Evolutionary conservation across 2,329 filamentous ascomycete genomes (phyloP).

Genomic region (Colletotrichum lupini): DNA sequence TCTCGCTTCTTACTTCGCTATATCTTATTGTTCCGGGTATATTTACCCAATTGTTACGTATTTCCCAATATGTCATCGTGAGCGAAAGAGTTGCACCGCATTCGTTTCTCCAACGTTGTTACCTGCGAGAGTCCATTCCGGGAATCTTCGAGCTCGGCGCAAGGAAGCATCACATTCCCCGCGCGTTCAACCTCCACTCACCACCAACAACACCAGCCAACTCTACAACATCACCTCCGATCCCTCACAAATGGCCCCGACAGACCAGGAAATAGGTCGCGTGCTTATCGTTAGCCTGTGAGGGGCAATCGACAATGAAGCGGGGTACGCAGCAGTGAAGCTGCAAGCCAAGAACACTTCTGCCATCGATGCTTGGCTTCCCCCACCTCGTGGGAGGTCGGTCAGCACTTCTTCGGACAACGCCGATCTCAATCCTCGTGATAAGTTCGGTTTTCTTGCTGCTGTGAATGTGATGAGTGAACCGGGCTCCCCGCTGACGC

Average conservation of each 20-base stretch:
- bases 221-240: not conserved
- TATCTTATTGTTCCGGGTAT: not conserved
- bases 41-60: not conserved
- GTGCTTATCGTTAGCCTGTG: conserved; percentile 24
- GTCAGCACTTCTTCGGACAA: conserved; percentile 8
- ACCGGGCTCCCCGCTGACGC: not conserved
- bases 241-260: too few relatives aligned
- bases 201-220: not conserved
- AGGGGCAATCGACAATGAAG: conserved; percentile 11
- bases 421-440: conserved; percentile 15
- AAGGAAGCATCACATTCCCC: not conserved
- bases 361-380: conserved; percentile 17
- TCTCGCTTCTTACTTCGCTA: not conserved
- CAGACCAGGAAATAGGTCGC: conserved; percentile 19
- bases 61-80: not conserved
- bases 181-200: not conserved
- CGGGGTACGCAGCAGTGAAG: conserved; percentile 30
- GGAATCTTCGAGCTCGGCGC: not conserved
- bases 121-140: not conserved
- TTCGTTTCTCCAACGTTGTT: not conserved
- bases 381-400: conserved; percentile 5
- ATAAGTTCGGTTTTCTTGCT: not conserved
- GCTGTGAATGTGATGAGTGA: not conserved
- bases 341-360: conserved; percentile 30
- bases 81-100: not conserved